These are phyloP conservation scores for Pythium sukuiense DNA, from an alignment of 352 stramenopile species.

Conservation along the genomic window DNA sequence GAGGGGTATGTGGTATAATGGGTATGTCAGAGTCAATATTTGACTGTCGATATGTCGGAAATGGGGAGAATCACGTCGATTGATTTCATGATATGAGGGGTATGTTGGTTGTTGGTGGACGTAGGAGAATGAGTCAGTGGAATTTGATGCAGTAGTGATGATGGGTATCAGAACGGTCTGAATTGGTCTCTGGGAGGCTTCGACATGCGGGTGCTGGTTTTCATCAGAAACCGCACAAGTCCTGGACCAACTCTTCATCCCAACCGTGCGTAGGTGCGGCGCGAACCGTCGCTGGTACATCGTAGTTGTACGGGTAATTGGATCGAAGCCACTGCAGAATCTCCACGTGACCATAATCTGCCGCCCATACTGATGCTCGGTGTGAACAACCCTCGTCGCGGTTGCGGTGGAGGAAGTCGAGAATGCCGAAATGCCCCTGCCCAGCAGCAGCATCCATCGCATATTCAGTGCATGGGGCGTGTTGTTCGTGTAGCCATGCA, in stretches of 20 bases:
- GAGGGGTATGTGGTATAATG: too few relatives aligned
- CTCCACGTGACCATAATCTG: not conserved
- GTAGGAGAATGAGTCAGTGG: too few relatives aligned
- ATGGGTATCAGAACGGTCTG: too few relatives aligned
- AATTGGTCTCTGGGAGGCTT: too few relatives aligned
- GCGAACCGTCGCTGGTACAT: not conserved
- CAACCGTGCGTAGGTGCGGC: not conserved
- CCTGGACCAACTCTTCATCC: not conserved
- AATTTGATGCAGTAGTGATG: too few relatives aligned
- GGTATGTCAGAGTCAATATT: too few relatives aligned
- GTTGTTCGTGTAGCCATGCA: not conserved
- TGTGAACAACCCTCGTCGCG: not conserved
- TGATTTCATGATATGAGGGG: too few relatives aligned
- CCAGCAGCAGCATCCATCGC: not conserved
- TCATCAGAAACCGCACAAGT: not conserved
- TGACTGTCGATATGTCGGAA: too few relatives aligned
- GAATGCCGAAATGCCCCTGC: not conserved
- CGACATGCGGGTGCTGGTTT: too few relatives aligned
- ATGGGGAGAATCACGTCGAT: too few relatives aligned
- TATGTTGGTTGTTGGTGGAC: too few relatives aligned
- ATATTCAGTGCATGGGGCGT: not conserved
- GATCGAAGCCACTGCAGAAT: not conserved
- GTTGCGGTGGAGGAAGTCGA: not conserved
- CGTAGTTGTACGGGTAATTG: not conserved
- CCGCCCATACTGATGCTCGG: not conserved